These are phyloP conservation scores for Scheffersomyces quercinus DNA, from an alignment of 1,139 yeast species.

Conservation along the genomic window DNA sequence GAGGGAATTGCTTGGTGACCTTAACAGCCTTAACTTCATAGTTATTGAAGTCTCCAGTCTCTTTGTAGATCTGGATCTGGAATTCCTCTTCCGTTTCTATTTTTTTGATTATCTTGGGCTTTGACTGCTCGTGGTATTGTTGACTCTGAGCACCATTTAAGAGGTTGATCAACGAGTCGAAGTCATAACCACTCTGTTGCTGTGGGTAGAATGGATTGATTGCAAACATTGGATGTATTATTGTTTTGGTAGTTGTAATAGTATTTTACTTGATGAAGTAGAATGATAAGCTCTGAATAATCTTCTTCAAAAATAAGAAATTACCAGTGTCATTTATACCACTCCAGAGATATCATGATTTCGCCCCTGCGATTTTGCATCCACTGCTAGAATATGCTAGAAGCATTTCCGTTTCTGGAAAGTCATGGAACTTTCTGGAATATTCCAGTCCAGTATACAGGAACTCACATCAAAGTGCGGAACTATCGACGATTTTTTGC, in stretches of 20 bases:
- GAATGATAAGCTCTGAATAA: too few relatives aligned
- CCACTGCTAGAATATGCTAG: background rate
- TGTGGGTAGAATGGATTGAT: constrained; percentile 7
- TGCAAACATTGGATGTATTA: background rate
- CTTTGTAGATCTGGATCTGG: constrained; percentile 41
- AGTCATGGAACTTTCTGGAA: constrained; percentile 1
- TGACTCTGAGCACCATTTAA: constrained; percentile 9
- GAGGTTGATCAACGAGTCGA: constrained; percentile 8
- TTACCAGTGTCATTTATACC: background rate
- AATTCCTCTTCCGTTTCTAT: constrained; percentile 38
- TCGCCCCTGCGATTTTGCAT: background rate
- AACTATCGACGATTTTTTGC: too few relatives aligned
- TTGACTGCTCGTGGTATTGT: constrained; percentile 14
- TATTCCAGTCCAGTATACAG: background rate
- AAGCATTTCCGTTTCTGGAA: background rate
- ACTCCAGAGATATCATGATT: background rate
- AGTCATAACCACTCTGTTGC: constrained; percentile 6
- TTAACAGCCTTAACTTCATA: constrained; percentile 41
- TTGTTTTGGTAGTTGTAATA: background rate
- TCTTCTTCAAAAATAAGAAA: too few relatives aligned
- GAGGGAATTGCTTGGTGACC: constrained; percentile 11
- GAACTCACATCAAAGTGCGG: background rate
- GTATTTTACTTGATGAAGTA: background rate
- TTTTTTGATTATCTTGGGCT: constrained; percentile 38
- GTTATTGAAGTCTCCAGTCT: constrained; percentile 34